Evolutionary conservation across 2,329 filamentous ascomycete species (phyloP), one percentile per base, ranked within the genome.

Genomic region (Diaporthe batatas): DNA sequence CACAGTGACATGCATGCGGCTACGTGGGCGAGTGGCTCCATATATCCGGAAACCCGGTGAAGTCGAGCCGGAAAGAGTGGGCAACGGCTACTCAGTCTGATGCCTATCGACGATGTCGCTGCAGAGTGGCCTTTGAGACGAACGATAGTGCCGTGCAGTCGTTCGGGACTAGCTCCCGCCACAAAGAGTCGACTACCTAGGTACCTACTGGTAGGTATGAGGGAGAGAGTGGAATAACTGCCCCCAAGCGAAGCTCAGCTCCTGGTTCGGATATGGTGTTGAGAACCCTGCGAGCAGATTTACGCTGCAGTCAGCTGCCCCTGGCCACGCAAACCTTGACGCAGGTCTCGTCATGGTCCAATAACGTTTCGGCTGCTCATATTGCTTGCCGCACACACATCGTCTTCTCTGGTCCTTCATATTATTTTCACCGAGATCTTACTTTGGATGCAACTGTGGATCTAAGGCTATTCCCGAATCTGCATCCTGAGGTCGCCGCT

Each of bases 341-440:
- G 14, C 14, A 25, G 21, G 44, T 21, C 42, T 21, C 7, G n/a
- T 29, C 23, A 49, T 8, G 36, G 62, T 6, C 62, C 62, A 67
- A 67, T 67, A 6, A 25, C 32, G 3, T 36, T 21, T 6, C 62
- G 14, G 14, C 47, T 53, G 8, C 21, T 12, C 62, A 67, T 67
- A 67, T 67, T 67, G 25, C 62, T 25, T 53, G 47, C 62, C 62
- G 62, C 62, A 67, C 47, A 6, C n/a, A 8, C 16, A 39, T 53
- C 25, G 29, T 14, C n/a, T 53, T 67, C 32, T 39, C n/a, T 53
- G 47, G 62, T 67, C 32, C 62, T 36, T 53, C 62, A 53, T 53
- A 67, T 67, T 67, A 53, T 25, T 53, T 6, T 10, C 47, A 53
- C 47, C 44, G 14, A 67, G 62, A 34, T 53, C 62, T 39, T 53